These are phyloP conservation scores for Camellia japonica DNA, from an alignment of 148 eudicot species.

Conservation along the genomic window DNA sequence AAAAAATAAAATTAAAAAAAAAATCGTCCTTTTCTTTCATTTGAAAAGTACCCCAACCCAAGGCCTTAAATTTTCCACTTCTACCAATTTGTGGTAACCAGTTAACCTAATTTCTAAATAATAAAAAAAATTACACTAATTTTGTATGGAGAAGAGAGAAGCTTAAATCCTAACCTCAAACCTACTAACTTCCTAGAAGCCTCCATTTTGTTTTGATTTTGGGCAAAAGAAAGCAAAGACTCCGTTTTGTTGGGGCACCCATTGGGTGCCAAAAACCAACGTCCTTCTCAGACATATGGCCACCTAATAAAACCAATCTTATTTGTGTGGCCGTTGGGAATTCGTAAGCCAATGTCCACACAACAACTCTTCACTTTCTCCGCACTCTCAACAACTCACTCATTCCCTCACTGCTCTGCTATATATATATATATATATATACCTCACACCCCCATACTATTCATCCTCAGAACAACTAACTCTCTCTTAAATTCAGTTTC, in stretches of 20 bases:
- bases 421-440: not conserved
- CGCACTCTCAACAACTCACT: conserved; percentile 8
- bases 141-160: not conserved
- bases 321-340: conserved; percentile 8
- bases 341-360: not conserved
- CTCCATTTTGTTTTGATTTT: conserved; percentile 16
- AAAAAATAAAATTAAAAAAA: too few species aligned
- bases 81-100: not conserved
- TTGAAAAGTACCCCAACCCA: not conserved
- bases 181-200: not conserved
- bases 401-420: too few species aligned
- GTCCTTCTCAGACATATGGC: not conserved
- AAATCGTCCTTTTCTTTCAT: not conserved
- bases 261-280: not conserved
- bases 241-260: not conserved
- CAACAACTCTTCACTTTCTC: not conserved
- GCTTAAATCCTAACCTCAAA: conserved; percentile 5
- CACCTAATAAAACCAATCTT: not conserved
- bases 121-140: not conserved
- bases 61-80: not conserved
- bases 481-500: not conserved
- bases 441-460: not conserved
- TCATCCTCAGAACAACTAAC: not conserved
- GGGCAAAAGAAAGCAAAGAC: not conserved
- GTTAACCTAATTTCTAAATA: not conserved